Evolutionary conservation across 306 rosid species (phyloP).

Genomic region (Pterocarpus santalinus): DNA sequence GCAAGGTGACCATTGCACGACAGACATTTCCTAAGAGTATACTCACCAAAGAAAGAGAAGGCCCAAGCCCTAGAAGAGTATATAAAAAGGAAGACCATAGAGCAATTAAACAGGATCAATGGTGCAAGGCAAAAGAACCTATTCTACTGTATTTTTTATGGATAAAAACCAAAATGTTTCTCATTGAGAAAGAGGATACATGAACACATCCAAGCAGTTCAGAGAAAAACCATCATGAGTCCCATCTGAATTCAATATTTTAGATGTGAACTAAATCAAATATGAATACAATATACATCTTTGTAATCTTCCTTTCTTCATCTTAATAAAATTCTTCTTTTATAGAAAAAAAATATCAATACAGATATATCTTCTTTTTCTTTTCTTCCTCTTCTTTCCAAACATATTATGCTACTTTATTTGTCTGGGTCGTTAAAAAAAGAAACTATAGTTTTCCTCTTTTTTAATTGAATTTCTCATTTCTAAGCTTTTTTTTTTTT

Average conservation of each 20-base stretch:
- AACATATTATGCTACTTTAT: slow-evolving; percentile 14
- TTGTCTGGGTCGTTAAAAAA: neutral
- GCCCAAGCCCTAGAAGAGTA: slow-evolving; percentile 28
- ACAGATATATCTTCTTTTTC: slow-evolving; percentile 15
- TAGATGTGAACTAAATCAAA: slow-evolving; percentile 33
- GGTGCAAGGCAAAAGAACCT: slow-evolving; percentile 18
- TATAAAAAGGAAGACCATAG: slow-evolving; percentile 2
- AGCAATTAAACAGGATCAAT: neutral
- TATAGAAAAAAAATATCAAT: neutral
- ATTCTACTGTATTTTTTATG: slow-evolving; percentile 17
- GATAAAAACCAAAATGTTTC: slow-evolving; percentile 20
- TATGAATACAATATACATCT: neutral
- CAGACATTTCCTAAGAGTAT: slow-evolving; percentile 35
- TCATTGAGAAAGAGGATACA: neutral
- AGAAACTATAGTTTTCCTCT: neutral
- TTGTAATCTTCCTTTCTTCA: too few relatives aligned
- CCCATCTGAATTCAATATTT: slow-evolving; percentile 1
- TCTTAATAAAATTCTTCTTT: too few relatives aligned
- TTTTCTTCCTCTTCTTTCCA: slow-evolving; percentile 8
- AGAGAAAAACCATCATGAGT: neutral
- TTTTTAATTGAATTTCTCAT: neutral
- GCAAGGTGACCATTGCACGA: slow-evolving; percentile 10
- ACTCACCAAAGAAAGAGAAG: slow-evolving; percentile 29
- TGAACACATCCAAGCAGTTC: slow-evolving; percentile 5
- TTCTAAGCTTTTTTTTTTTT: neutral